Evolutionary conservation across 106 monocot genomes (phyloP), one percentile per base, ranked within the genome.

Genomic region (Acorus calamus): DNA sequence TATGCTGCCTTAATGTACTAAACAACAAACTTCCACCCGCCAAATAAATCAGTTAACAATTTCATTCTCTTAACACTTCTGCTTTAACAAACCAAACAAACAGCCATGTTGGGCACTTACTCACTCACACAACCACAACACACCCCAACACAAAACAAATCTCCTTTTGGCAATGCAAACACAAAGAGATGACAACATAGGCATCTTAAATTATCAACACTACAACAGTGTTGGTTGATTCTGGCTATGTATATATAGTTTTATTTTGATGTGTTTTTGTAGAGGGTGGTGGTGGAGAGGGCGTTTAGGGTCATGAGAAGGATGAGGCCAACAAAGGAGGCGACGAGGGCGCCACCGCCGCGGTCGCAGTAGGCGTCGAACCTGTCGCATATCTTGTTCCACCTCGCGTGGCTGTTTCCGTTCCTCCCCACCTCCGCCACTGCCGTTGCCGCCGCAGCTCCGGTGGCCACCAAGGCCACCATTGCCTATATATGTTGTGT

Each of bases 381-480:
- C 11, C 51, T 76, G 69, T 77, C 73, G 66, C 91, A 92, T 69
- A 84, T 70, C 4, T 86, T 86, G 55, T 69, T 86, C 91, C 91
- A 92, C 41, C 76, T 65, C 3, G 83, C 70, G 50, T 81, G 78
- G 59, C 52, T 9, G 72, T 86, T 86, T 3, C 86, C 91, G 46
- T 92, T 68, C 76, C 79, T 84, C 0, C 71, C 81, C 7, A 92
- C 70, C 47, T 77, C 80, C 7, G 76, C 83, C 62, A 92, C 79
- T 0, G 83, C 58, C 0, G 84, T 47, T 4, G 91, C 86, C 8
- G 83, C 78, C 0, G 83, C 78, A 8, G 65, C 78, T 47, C 73
- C 81, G 0, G 78, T 74, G 2, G 83, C 86, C 57, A 84, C 70
- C 14, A 86, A 50, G 53, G 62, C 50, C 60, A 81, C 51, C 44